Base-by-base conservation (phyloP, 2,329 filamentous ascomycete species). In the Dactylonectria macrodidyma region DNA sequence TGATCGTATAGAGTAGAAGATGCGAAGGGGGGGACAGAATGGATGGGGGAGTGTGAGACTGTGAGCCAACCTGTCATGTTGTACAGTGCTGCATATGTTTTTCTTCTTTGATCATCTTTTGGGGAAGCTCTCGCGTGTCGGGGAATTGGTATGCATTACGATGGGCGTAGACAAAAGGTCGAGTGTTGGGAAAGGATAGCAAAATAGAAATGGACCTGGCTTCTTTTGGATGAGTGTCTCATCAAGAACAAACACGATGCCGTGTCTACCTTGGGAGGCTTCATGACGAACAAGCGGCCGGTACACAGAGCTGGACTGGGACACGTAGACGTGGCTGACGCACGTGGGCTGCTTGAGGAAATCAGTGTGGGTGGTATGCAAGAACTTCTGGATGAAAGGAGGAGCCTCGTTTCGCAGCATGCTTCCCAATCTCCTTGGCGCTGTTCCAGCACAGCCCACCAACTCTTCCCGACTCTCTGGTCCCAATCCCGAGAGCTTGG, bases 401-500 rank as follows among this genome's bases (percentile, higher is more conserved):
- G 16, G 38, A 41, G 41, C 46, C 46, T 54, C 51, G 24, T 22
- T n/a, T 55, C 48, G 41, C 46, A 30, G 57, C 44, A 33, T 26
- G 59, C 41, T 59, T 50, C 55, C 65, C 26, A 30, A 30, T 30
- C 26, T 30, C 26, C 26, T 30, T 30, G 4, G 26, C 26, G 7
- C 66, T 57, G 63, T 48, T 47, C 34, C n/a, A 65, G 62, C 68
- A 64, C 65, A 76, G 69, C 67, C 72, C 71, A 75, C 72, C 73
- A 63, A 19, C 19, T 68, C 71, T 70, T 75, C 74, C 78, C 77
- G 73, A 75, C 59, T 71, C 69, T 76, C 69, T 77, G 78, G 78
- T 75, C 73, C 74, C 70, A 70, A 77, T 74, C 76, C 78, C 78
- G 78, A 79, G 71, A 67, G 73, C 73, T 73, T 77, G 78, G 78